These are phyloP conservation scores for Teunomyces tritomae DNA, from an alignment of 805 yeast genomes.

Conservation along the genomic window DNA sequence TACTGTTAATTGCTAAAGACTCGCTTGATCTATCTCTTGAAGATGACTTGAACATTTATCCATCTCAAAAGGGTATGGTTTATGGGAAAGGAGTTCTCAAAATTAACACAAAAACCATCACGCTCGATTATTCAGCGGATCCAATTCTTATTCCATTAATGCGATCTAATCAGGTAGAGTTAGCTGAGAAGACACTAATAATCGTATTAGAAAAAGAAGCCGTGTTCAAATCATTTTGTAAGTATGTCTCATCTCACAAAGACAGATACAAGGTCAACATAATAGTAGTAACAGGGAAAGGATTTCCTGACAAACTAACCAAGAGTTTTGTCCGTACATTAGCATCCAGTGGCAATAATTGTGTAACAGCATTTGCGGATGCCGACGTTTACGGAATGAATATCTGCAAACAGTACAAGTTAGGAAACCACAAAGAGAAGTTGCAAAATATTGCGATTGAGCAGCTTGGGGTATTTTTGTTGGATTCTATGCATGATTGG, in stretches of 20 bases:
- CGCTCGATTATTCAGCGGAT: conserved; percentile 2
- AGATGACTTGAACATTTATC: conserved; percentile 41
- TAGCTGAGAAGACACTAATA: neutral
- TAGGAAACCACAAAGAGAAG: neutral
- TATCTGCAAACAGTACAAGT: conserved; percentile 41
- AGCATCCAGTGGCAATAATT: conserved; percentile 25
- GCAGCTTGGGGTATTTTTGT: conserved; percentile 42
- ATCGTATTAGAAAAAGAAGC: conserved; percentile 42
- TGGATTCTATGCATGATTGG: conserved; percentile 31
- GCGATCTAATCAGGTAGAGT: neutral
- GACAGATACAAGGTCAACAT: neutral
- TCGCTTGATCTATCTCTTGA: conserved; percentile 37
- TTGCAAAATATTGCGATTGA: conserved; percentile 11
- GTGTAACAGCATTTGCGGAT: conserved; percentile 52
- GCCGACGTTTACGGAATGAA: conserved; percentile 64
- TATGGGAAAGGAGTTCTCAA: conserved; percentile 29
- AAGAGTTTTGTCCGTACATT: conserved; percentile 36
- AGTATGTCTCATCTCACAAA: conserved; percentile 10
- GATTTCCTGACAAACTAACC: conserved; percentile 62
- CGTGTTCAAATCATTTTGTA: conserved; percentile 32
- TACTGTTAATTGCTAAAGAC: conserved; percentile 35
- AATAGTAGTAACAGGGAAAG: conserved; percentile 58
- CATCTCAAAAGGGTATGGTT: conserved; percentile 58
- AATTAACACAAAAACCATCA: neutral
- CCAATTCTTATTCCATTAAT: conserved; percentile 30